phyloP scores from a whole-genome alignment of 2,329 filamentous ascomycete genomes.

The Nigrograna mackinnonii region DNA sequence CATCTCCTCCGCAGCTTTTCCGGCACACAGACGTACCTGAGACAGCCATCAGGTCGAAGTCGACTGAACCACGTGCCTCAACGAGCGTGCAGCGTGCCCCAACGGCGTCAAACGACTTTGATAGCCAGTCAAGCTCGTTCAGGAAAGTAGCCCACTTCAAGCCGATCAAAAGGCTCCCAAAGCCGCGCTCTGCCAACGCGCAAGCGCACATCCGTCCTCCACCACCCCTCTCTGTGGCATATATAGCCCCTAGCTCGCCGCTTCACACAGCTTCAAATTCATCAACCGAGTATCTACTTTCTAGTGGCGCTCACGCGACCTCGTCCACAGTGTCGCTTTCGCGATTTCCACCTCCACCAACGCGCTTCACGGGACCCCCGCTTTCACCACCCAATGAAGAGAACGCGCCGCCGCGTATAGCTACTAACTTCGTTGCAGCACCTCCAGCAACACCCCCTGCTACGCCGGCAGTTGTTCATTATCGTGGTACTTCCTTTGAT shows the following conservation, averaged over 20 bases:
- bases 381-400: slow-evolving; percentile 24
- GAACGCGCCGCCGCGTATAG: slow-evolving; percentile 19
- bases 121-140: background rate
- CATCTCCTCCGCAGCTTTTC: slow-evolving; percentile 17
- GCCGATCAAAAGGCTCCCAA: slow-evolving; percentile 38
- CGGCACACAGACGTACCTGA: slow-evolving; percentile 17
- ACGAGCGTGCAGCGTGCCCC: slow-evolving; percentile 11
- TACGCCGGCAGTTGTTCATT: slow-evolving; percentile 42
- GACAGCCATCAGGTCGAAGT: slow-evolving; percentile 27
- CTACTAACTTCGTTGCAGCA: slow-evolving; percentile 25
- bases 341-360: slow-evolving; percentile 38
- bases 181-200: slow-evolving; percentile 22
- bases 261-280: slow-evolving; percentile 19
- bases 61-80: slow-evolving; percentile 26
- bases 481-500: slow-evolving; percentile 44
- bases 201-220: slow-evolving; percentile 3
- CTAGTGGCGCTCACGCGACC: slow-evolving; percentile 18
- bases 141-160: slow-evolving; percentile 33
- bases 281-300: slow-evolving; percentile 23
- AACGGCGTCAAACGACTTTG: slow-evolving; percentile 11
- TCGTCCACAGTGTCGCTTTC: slow-evolving; percentile 38
- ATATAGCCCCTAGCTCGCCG: slow-evolving; percentile 18
- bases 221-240: slow-evolving; percentile 14
- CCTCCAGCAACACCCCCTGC: slow-evolving; percentile 38
- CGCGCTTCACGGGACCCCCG: slow-evolving; percentile 17